Evolutionary conservation across 2,329 filamentous ascomycete species (phyloP).

Genomic region (Aspergillus fischeri): DNA sequence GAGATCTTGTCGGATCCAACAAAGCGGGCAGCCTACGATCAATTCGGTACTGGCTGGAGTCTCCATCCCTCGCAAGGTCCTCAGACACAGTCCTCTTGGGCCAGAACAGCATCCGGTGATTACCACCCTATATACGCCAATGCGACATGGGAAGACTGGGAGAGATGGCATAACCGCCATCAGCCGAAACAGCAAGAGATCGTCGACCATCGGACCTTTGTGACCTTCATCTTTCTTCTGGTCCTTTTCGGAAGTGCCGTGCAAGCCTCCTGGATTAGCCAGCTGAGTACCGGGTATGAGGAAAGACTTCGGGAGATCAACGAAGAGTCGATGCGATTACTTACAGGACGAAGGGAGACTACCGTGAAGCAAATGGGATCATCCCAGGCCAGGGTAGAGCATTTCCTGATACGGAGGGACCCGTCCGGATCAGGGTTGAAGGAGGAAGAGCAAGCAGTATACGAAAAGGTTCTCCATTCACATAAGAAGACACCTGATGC

Average conservation of each 20-base stretch:
- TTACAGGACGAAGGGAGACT: conserved; percentile 52
- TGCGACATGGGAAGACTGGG: conserved; percentile 98
- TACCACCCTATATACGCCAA: conserved; percentile 59
- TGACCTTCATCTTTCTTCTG: conserved; percentile 65
- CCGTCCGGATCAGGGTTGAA: conserved; percentile 46
- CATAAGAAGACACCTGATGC: conserved; percentile 2
- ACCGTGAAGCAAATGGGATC: conserved; percentile 46
- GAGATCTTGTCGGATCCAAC: conserved; percentile 76
- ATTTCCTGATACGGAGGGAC: conserved; percentile 72
- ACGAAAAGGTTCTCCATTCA: conserved; percentile 31
- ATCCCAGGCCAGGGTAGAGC: conserved; percentile 64
- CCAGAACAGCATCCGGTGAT: conserved; percentile 11
- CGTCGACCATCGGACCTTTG: conserved; percentile 79
- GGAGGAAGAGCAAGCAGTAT: conserved; percentile 40
- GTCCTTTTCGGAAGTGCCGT: conserved; percentile 66
- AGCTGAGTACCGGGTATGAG: conserved; percentile 58
- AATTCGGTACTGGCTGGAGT: conserved; percentile 75
- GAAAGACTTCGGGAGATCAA: conserved; percentile 64
- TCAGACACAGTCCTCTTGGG: conserved; percentile 18
- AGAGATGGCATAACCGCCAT: conserved; percentile 65
- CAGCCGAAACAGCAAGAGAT: conserved; percentile 40
- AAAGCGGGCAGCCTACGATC: conserved; percentile 78
- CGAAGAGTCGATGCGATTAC: conserved; percentile 56
- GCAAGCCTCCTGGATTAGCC: conserved; percentile 67
- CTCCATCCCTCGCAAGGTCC: conserved; percentile 39